Evolutionary conservation across 2,329 filamentous ascomycete species (phyloP).

Genomic region (Trichoderma polysporum): DNA sequence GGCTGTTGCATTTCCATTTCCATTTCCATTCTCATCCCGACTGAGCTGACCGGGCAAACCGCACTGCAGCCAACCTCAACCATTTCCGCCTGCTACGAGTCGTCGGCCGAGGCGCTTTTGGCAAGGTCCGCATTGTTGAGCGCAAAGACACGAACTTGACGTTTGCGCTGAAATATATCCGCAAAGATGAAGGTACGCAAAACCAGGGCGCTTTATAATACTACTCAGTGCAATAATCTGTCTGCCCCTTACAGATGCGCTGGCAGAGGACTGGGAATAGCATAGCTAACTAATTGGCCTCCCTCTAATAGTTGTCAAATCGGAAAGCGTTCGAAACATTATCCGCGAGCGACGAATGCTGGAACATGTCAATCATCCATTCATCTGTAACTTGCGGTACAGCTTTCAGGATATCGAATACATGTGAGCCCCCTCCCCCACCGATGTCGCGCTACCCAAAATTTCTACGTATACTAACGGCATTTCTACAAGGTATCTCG

Average conservation of each 20-base stretch:
- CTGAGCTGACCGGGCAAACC: conserved; percentile 9
- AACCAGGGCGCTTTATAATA: neutral
- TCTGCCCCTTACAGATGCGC: neutral
- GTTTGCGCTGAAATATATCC: conserved; percentile 96
- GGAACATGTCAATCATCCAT: conserved; percentile 95
- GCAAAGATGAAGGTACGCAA: conserved; percentile 88
- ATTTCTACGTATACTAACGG: neutral
- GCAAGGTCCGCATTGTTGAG: conserved; percentile 98
- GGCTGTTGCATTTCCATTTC: neutral
- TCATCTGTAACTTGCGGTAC: conserved; percentile 97
- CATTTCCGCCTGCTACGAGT: conserved; percentile 95
- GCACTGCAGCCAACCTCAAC: conserved; percentile 83
- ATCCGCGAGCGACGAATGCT: conserved; percentile 97
- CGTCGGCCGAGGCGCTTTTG: conserved; percentile 96
- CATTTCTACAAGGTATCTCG: conserved; percentile 70
- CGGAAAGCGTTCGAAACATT: conserved; percentile 97
- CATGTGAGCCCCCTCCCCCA: conserved; percentile 62
- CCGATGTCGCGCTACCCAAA: neutral
- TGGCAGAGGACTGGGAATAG: neutral
- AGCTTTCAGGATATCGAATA: conserved; percentile 99
- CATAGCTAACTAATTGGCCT: conserved; percentile 28
- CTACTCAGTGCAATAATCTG: neutral
- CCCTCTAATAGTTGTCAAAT: conserved; percentile 74
- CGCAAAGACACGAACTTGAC: conserved; percentile 91
- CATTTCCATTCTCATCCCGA: neutral